Conservation (phyloP, 2,329 filamentous ascomycete genomes). For the Cadophora malorum region DNA sequence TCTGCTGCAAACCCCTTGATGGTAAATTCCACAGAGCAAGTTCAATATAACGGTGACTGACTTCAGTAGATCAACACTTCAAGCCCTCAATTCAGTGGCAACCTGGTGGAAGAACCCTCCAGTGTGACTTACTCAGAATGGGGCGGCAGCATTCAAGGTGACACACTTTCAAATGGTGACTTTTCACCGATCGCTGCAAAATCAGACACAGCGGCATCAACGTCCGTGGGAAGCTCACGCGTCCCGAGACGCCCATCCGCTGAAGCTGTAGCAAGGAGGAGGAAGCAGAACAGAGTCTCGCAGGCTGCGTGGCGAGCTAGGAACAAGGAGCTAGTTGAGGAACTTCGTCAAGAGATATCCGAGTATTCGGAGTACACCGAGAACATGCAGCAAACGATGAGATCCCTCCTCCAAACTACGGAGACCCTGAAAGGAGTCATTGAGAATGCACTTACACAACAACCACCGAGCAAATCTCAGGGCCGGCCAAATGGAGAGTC, state of each 20-base stretch:
- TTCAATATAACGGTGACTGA: not conserved
- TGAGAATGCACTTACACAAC: conserved; percentile 15
- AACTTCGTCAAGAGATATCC: conserved; percentile 25
- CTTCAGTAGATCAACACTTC: conserved; percentile 12
- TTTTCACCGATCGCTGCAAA: conserved; percentile 6
- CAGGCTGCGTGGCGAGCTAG: conserved; percentile 25
- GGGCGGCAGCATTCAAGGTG: conserved; percentile 15
- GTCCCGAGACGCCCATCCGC: conserved; percentile 23
- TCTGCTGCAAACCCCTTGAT: not conserved
- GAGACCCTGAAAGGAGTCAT: conserved; percentile 22
- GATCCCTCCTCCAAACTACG: conserved; percentile 20
- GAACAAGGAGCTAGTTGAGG: conserved; percentile 29
- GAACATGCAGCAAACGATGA: conserved; percentile 27
- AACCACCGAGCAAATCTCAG: conserved; percentile 11
- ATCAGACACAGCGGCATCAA: conserved; percentile 1
- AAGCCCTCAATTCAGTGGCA: conserved; percentile 5
- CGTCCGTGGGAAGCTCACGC: conserved; percentile 2
- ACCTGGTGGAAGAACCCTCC: conserved; percentile 3
- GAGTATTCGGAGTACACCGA: conserved; percentile 26
- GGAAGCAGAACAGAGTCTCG: conserved; percentile 26
- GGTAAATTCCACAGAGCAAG: not conserved
- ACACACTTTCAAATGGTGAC: not conserved
- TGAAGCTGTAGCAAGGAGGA: conserved; percentile 24
- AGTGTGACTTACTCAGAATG: conserved; percentile 15
- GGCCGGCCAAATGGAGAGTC: conserved; percentile 1